Conservation (phyloP, 169 alveolate genomes). For the Eimeria nieschulzi region DNA sequence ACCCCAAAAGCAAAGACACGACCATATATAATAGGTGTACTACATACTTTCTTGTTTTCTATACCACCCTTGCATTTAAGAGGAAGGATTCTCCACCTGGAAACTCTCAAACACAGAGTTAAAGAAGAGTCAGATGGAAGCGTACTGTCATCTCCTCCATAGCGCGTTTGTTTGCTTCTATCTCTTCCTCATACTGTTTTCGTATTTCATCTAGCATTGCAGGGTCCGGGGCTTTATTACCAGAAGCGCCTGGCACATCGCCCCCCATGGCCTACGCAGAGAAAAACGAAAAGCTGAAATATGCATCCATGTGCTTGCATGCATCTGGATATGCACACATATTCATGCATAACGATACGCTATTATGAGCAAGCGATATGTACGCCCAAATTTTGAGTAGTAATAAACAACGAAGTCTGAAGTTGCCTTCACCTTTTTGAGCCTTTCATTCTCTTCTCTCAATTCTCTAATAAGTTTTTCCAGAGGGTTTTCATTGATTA, state of each 20-base stretch:
- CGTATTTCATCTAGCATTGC: conserved; percentile 67
- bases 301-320: too few relatives aligned
- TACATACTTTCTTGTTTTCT: background rate
- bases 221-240: conserved; percentile 77
- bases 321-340: too few relatives aligned
- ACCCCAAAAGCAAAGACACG: background rate
- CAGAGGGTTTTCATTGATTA: conserved; percentile 89
- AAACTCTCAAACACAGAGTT: background rate
- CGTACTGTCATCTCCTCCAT: conserved; percentile 79
- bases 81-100: background rate
- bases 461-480: conserved; percentile 90
- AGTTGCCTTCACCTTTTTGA: conserved; percentile 63
- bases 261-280: conserved; percentile 72
- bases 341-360: too few relatives aligned
- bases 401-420: too few relatives aligned
- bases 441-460: conserved; percentile 81
- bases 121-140: too few relatives aligned
- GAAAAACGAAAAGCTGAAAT: too few relatives aligned
- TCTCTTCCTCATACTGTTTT: conserved; percentile 78
- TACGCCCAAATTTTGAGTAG: too few relatives aligned
- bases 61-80: too few relatives aligned
- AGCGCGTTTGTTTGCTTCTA: conserved; percentile 77
- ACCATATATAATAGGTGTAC: background rate
- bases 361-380: too few relatives aligned
- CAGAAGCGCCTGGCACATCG: conserved; percentile 73